A percentile compares a stretch with the other conserved stretches of the same genome.
phyloP scores from a whole-genome alignment of 2,329 filamentous ascomycete species.

The Graphilbum sp. region DNA sequence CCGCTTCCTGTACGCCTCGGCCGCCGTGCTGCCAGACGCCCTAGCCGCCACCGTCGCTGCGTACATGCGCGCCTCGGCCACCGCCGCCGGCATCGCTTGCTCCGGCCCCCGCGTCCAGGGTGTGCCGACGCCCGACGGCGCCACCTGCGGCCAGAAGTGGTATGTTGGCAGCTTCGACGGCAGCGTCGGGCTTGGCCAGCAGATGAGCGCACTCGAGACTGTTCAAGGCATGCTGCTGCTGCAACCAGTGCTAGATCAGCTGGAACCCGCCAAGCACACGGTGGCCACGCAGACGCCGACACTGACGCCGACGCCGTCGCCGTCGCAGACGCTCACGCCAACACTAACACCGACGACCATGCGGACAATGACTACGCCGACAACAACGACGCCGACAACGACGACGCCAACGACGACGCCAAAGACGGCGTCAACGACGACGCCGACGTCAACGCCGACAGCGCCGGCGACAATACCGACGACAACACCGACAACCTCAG shows the following conservation, averaged over 20 bases:
- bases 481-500: no score
- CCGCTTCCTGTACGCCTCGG: constrained; percentile 45
- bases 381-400: no score
- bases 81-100: constrained; percentile 39
- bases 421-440: no score
- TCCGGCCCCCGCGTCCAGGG: constrained; percentile 25
- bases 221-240: constrained; percentile 38
- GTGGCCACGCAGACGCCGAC: constrained; percentile 1
- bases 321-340: no score
- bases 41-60: constrained; percentile 29
- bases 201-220: constrained; percentile 48
- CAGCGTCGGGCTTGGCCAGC: constrained; percentile 39
- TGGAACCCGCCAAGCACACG: neutral
- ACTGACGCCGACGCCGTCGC: no score
- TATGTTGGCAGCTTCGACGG: constrained; percentile 40
- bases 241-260: neutral
- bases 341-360: no score
- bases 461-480: no score
- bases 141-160: constrained; percentile 46
- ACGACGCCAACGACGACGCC: no score
- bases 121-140: constrained; percentile 18
- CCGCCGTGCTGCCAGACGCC: constrained; percentile 39
- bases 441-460: no score
- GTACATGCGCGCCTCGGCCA: constrained; percentile 33
- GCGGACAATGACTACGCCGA: no score